A percentile compares a stretch with the other conserved stretches of the same genome.
Conservation (phyloP, 345 rosid species). For the Erysimum cheiranthoides region DNA sequence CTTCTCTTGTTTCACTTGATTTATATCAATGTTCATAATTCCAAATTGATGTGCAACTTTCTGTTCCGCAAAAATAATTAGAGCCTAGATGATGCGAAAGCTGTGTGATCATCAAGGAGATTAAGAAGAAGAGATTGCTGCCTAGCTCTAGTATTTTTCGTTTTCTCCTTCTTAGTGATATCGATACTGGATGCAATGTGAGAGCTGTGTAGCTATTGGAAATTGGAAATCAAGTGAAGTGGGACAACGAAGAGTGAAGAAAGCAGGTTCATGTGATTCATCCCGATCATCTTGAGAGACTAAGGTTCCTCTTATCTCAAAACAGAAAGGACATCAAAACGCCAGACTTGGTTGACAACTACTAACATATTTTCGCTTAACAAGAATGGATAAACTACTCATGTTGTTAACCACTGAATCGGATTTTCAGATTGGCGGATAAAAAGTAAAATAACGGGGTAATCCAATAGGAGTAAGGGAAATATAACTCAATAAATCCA, state of each 20-base stretch:
- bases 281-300: too few species aligned
- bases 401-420: background rate
- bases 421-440: too few species aligned
- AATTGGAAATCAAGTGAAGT: background rate
- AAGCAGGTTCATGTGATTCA: background rate
- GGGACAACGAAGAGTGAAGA: background rate
- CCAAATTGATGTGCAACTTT: background rate
- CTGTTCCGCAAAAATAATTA: background rate
- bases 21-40: constrained; percentile 3
- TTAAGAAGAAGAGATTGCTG: constrained; percentile 53
- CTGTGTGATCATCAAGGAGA: background rate
- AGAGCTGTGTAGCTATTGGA: background rate
- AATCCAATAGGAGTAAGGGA: background rate
- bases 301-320: too few species aligned
- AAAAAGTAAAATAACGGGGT: too few species aligned
- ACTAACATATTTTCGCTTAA: too few species aligned
- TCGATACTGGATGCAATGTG: background rate
- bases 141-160: background rate
- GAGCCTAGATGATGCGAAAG: constrained; percentile 47
- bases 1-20: constrained; percentile 8
- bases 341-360: background rate
- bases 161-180: background rate
- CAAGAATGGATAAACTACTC: too few species aligned
- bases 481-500: constrained; percentile 1
- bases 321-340: background rate